phyloP scores from a whole-genome alignment of 805 yeast genomes.

The Candida adriatica region DNA sequence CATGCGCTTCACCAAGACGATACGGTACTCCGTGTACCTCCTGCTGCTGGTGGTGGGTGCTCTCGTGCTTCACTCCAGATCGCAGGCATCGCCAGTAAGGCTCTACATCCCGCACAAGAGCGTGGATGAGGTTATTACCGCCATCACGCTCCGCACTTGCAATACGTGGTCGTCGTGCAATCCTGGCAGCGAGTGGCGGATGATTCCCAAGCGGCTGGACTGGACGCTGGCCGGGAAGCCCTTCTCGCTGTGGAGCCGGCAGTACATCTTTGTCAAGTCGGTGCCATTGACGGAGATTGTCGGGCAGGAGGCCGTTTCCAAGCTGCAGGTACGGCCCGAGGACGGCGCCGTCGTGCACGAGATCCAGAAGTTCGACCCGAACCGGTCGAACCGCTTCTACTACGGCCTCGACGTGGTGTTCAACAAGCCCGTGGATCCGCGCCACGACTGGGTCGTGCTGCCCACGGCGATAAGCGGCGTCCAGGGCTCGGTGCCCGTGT shows the following conservation, averaged over 20 bases:
- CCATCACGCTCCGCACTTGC: constrained; percentile 4
- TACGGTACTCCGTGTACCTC: too few species aligned
- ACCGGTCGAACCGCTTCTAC: constrained; percentile 10
- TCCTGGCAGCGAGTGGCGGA: constrained; percentile 6
- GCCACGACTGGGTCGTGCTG: constrained; percentile 55
- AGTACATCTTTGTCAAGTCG: constrained; percentile 13
- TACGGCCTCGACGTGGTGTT: constrained; percentile 53
- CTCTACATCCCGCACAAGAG: constrained; percentile 5
- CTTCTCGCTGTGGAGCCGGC: constrained; percentile 8
- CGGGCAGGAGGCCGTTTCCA: constrained; percentile 4
- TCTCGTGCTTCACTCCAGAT: too few species aligned
- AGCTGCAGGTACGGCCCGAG: constrained; percentile 1
- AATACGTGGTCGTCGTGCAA: constrained; percentile 2
- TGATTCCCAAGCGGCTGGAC: constrained; percentile 8
- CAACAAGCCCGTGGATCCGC: constrained; percentile 69
- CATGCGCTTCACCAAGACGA: too few species aligned
- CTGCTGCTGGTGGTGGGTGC: too few species aligned
- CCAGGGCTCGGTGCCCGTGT: constrained; percentile 14
- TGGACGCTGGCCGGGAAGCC: constrained; percentile 7
- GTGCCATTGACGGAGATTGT: constrained; percentile 4
- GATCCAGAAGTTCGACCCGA: constrained; percentile 32
- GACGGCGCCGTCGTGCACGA: constrained; percentile 30
- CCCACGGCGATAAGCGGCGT: constrained; percentile 5
- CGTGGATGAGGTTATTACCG: constrained; percentile 9
- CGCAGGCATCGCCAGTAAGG: too few species aligned